These are phyloP conservation scores for Colletotrichum agaves DNA, from an alignment of 2,329 filamentous ascomycete species.

Conservation along the genomic window DNA sequence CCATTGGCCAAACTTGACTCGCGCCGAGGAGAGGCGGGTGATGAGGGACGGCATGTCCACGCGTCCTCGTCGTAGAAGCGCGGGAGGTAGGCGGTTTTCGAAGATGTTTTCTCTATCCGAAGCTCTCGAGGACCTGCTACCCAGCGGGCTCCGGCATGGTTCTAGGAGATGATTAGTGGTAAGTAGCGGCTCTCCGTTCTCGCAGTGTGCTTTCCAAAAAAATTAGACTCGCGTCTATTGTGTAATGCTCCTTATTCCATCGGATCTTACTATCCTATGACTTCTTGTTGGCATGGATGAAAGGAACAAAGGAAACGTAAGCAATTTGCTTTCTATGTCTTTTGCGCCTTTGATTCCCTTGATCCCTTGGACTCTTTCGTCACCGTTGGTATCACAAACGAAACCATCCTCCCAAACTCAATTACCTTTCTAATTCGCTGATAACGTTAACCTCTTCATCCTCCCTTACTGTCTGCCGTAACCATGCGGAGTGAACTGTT, in stretches of 20 bases:
- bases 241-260: too few relatives aligned
- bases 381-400: constrained; percentile 10
- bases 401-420: neutral
- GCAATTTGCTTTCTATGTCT: neutral
- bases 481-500: constrained; percentile 1
- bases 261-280: neutral
- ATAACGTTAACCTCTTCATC: too few relatives aligned
- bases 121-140: neutral
- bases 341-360: neutral
- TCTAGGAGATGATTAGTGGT: neutral
- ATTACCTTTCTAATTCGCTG: neutral
- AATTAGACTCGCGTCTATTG: too few relatives aligned
- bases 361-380: neutral
- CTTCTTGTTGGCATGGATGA: neutral
- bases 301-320: neutral
- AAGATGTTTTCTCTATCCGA: neutral
- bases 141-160: neutral
- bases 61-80: neutral
- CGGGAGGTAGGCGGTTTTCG: neutral
- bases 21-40: constrained; percentile 2
- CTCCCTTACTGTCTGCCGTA: neutral
- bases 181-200: too few relatives aligned
- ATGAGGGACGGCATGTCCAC: neutral
- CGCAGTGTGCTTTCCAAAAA: too few relatives aligned
- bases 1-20: neutral